Evolutionary conservation across 768 basidiomycete genomes (phyloP), one percentile per base, ranked within the genome.

Genomic region (Suillus discolor): DNA sequence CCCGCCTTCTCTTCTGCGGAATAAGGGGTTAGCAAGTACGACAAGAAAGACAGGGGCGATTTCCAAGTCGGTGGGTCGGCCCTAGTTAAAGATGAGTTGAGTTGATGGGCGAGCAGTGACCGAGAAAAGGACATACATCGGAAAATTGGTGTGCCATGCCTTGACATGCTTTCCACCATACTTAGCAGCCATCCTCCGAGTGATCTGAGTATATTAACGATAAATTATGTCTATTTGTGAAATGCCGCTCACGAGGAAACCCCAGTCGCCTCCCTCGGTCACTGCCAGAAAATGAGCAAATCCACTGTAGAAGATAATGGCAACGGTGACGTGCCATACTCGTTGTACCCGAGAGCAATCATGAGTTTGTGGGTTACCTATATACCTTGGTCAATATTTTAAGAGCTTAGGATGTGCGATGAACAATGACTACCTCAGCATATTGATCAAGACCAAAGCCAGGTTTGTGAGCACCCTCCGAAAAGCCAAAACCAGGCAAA

Each of bases 71-170:
- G 78, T 0, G 70, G 71, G 3, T 6, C 6, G 8, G 41, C 73
- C 2, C 79, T 79, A 47, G 11, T 38, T 11, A 47, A 12, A 61
- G 8, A n/a, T n/a, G 7, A 66, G n/a, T 9, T 28, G 23, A 25
- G 44, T 34, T 44, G 36, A 8, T 0, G 23, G 16, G 23, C 23
- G 13, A 25, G 5, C 57, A 11, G 36, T 5, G 16, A 54, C 16
- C 28, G 51, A 31, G 7, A 34, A 54, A 54, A 54, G 16, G 5
- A 54, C 28, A 34, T 20, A 85, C 84, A 77, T 0, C 1, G 81
- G 78, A 51, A 80, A 69, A 64, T 85, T 87, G 0, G 83, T 82
- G 68, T 87, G 85, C 79, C 80, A 85, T 0, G 83, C 85, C 70
- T 84, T 87, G 70, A 71, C 71, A 57, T 84, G 73, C 49, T 78